Conservation (phyloP, 768 basidiomycete species). For the Suillus hirtellus region DNA sequence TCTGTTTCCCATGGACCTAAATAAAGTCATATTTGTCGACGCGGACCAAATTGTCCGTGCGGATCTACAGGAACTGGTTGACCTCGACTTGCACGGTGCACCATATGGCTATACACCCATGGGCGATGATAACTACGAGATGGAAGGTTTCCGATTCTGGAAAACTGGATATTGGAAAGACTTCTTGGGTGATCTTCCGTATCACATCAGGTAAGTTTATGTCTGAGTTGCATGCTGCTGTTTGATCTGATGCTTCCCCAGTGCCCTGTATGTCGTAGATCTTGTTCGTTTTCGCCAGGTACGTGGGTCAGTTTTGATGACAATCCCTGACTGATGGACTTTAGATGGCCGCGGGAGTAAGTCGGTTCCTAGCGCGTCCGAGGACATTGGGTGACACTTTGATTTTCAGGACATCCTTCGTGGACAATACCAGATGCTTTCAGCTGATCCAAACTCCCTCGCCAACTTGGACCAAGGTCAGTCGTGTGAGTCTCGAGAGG, state of each 20-base stretch:
- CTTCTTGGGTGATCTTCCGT: conserved; percentile 78
- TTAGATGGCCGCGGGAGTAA: conserved; percentile 59
- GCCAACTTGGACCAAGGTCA: conserved; percentile 93
- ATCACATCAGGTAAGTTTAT: conserved; percentile 85
- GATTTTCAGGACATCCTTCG: conserved; percentile 74
- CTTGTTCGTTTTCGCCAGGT: conserved; percentile 93
- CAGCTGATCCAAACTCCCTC: conserved; percentile 91
- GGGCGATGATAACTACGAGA: conserved; percentile 92
- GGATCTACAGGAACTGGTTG: conserved; percentile 94
- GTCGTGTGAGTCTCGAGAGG: conserved; percentile 1
- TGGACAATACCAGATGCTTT: conserved; percentile 90
- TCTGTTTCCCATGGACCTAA: conserved; percentile 97
- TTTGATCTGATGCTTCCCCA: conserved; percentile 33
- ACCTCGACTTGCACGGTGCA: conserved; percentile 87
- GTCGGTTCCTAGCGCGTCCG: conserved; percentile 17
- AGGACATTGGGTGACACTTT: not conserved
- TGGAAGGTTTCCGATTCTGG: conserved; percentile 99
- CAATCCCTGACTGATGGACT: conserved; percentile 6
- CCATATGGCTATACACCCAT: conserved; percentile 97
- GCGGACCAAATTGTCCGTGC: conserved; percentile 96
- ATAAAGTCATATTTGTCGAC: conserved; percentile 99
- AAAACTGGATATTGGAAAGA: conserved; percentile 96
- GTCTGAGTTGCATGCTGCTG: not conserved
- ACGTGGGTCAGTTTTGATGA: conserved; percentile 11
- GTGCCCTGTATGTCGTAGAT: conserved; percentile 95